Percentiles rank a stretch among this genome's conserved stretches.
phyloP scores from a whole-genome alignment of 306 rosid genomes.

The Oemleria cerasiformis region DNA sequence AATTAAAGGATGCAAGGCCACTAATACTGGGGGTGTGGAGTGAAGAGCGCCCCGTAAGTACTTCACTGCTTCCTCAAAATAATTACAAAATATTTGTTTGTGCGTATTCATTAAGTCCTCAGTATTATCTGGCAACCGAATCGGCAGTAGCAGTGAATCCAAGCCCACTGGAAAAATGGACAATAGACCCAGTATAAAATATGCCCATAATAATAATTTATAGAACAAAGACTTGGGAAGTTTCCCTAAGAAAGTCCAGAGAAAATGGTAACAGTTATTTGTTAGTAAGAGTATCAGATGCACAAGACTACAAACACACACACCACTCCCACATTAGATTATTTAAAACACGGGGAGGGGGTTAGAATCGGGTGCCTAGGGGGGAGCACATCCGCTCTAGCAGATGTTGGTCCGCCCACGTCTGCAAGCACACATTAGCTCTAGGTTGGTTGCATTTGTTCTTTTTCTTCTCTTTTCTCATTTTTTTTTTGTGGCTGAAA shows the following conservation, averaged over 20 bases:
- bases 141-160: slow-evolving; percentile 64
- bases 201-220: neutral
- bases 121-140: slow-evolving; percentile 47
- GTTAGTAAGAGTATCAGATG: neutral
- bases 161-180: slow-evolving; percentile 52
- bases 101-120: slow-evolving; percentile 41
- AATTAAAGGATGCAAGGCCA: slow-evolving; percentile 65
- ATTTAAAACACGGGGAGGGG: no score
- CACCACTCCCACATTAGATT: neutral
- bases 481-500: neutral
- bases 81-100: slow-evolving; percentile 37
- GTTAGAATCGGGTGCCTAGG: no score
- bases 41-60: slow-evolving; percentile 52
- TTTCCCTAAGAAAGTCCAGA: neutral
- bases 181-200: slow-evolving; percentile 20
- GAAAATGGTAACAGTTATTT: neutral
- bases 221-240: neutral
- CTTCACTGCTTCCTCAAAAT: slow-evolving; percentile 54
- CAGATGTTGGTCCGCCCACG: no score
- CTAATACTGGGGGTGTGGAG: slow-evolving; percentile 44
- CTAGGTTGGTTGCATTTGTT: neutral
- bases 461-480: neutral
- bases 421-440: neutral
- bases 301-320: neutral
- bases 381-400: no score